These are phyloP conservation scores for Cocos nucifera DNA, from an alignment of 176 grass and related monocot genomes.

Conservation along the genomic window DNA sequence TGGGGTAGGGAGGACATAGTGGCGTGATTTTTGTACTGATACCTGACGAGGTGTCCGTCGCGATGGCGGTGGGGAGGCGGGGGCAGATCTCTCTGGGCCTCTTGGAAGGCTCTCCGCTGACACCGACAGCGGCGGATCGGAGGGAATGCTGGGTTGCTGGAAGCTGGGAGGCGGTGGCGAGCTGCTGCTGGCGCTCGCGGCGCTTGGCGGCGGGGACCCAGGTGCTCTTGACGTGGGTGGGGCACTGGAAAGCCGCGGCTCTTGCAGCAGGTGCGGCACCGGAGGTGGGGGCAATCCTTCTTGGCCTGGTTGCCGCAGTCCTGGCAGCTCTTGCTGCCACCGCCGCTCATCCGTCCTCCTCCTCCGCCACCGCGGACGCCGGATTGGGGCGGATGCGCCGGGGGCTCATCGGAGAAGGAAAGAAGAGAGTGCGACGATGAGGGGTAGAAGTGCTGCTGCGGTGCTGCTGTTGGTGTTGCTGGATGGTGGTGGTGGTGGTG, in stretches of 20 bases:
- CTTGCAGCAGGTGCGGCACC: conserved; percentile 90
- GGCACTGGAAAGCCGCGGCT: conserved; percentile 81
- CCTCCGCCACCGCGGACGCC: not conserved
- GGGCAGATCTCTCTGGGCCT: conserved; percentile 35
- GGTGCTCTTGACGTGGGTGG: conserved; percentile 85
- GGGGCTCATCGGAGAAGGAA: conserved; percentile 42
- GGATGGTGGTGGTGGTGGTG: conserved; percentile 13
- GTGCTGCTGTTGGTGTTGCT: conserved; percentile 34
- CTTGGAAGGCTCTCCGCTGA: conserved; percentile 28
- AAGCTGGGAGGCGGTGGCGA: conserved; percentile 35
- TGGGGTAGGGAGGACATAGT: conserved; percentile 9
- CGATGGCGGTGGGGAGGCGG: not conserved
- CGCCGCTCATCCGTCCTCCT: conserved; percentile 3
- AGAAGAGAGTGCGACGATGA: conserved; percentile 22
- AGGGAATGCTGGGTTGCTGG: no score
- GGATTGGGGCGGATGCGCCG: not conserved
- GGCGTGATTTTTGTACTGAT: conserved; percentile 11
- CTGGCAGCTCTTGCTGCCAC: conserved; percentile 63
- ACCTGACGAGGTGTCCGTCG: conserved; percentile 77
- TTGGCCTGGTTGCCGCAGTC: conserved; percentile 97
- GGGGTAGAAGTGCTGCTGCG: not conserved
- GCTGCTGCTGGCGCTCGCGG: conserved; percentile 82
- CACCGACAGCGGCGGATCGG: no score
- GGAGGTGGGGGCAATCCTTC: conserved; percentile 79
- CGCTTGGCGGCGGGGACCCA: conserved; percentile 89